Base-by-base conservation (phyloP, 1,139 yeast genomes). In the Candida tetrigidarum region DNA sequence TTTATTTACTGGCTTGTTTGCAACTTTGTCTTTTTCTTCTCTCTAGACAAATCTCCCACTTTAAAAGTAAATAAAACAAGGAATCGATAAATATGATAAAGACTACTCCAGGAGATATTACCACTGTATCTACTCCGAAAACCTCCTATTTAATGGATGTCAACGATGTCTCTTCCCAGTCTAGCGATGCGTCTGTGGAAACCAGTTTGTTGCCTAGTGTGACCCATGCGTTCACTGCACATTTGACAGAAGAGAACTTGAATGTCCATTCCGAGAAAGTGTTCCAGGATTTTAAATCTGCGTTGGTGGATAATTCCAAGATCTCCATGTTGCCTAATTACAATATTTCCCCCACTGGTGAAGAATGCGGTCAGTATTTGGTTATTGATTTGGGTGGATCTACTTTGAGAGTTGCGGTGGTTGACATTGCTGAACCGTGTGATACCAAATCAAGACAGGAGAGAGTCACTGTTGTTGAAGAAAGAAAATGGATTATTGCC, bases 311-410 rank as follows among this genome's bases (percentile, higher is more conserved):
- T 3, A 60, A 63, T 47, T 64, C 74, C 20, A 50, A 56, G 18
- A 59, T 74, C 37, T 56, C 80, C 15, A 77, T 80, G 83, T 60
- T 79, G 28, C 79, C 82, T 10, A 74, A 76, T 45, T 67, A 60
- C 51, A 66, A 71, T 43, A 64, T 70, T 26, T 53, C 57, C 27
- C 79, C 83, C 18, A 66, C 71, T 1, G 79, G 80, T 3, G 42
- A 60, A 2, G 80, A 76, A 51, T 42, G 39, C 25, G 84, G 84
- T 3, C 63, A 64, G 33, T 75, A 54, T 49, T 62, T 80, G 50
- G 78, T 72, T 28, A 66, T 80, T 23, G 85, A 80, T 53, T 59
- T 80, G 45, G 85, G 85, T 6, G 85, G 85, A 0, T 73, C 81
- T 5, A 79, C 83, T 2, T 61, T 79, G 37, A 63, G 83, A 37